Conservation (phyloP, 2,329 filamentous ascomycete species). For the Fusarium humuli region DNA sequence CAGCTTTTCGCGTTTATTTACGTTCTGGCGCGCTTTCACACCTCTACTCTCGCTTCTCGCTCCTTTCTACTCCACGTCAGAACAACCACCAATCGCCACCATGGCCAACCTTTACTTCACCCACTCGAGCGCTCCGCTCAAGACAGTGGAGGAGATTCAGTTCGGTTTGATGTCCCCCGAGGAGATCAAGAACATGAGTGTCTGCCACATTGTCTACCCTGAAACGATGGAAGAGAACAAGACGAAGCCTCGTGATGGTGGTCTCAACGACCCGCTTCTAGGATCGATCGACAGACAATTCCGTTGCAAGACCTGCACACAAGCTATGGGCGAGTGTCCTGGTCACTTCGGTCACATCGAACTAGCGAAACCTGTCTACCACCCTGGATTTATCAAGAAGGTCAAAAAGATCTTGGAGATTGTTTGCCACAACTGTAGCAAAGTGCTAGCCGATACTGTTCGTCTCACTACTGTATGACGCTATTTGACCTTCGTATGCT, state of each 20-base stretch:
- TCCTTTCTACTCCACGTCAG: constrained; percentile 45
- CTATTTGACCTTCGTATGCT: constrained; percentile 69
- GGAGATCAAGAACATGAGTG: constrained; percentile 99
- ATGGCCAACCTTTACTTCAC: constrained; percentile 95
- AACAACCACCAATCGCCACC: constrained; percentile 58
- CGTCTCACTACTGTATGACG: constrained; percentile 73
- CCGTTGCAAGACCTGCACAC: constrained; percentile 95
- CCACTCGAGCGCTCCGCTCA: constrained; percentile 94
- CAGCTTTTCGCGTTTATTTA: constrained; percentile 44
- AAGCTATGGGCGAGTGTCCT: constrained; percentile 95
- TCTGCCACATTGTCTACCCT: constrained; percentile 95
- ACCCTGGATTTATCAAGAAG: constrained; percentile 96
- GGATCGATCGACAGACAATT: constrained; percentile 96
- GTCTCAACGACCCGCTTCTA: constrained; percentile 94
- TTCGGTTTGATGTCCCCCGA: constrained; percentile 97
- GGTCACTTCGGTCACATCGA: constrained; percentile 99
- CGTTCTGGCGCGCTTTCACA: constrained; percentile 42
- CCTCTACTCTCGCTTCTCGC: constrained; percentile 41
- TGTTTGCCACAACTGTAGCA: constrained; percentile 98
- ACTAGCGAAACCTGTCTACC: constrained; percentile 94
- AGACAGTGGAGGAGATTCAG: constrained; percentile 98
- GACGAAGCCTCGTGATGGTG: constrained; percentile 88
- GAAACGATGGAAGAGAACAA: constrained; percentile 99
- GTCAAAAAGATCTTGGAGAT: constrained; percentile 99
- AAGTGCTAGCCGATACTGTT: constrained; percentile 97